Conservation (phyloP, 768 basidiomycete species). For the Phaeolepiota aurea region DNA sequence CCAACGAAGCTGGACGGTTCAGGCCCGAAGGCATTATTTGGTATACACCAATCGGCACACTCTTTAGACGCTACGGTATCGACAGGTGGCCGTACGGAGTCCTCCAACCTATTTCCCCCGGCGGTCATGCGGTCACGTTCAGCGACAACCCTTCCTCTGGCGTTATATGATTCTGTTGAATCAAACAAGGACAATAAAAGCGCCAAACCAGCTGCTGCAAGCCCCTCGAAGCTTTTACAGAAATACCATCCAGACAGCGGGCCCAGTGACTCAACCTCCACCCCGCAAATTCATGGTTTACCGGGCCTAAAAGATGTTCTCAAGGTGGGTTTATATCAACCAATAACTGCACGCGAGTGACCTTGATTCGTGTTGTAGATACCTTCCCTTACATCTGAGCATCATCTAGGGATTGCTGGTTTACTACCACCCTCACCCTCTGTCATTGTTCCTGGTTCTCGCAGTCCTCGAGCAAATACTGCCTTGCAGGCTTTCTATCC, state of each 20-base stretch:
- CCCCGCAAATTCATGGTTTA: not conserved
- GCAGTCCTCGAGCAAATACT: slow-evolving; percentile 19
- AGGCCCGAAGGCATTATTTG: not conserved
- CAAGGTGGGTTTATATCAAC: slow-evolving; percentile 35
- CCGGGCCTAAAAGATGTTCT: slow-evolving; percentile 60
- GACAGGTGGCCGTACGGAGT: slow-evolving; percentile 13
- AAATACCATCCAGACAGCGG: no score
- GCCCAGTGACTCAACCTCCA: no score
- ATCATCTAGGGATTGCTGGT: slow-evolving; percentile 60
- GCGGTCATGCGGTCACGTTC: slow-evolving; percentile 32
- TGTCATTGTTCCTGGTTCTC: slow-evolving; percentile 19
- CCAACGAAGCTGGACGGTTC: not conserved
- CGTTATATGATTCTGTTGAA: slow-evolving; percentile 1
- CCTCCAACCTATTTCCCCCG: slow-evolving; percentile 16
- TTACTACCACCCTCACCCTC: slow-evolving; percentile 71
- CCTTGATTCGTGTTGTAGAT: slow-evolving; percentile 30
- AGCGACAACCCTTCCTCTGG: slow-evolving; percentile 31
- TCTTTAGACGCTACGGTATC: slow-evolving; percentile 42
- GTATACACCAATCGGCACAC: slow-evolving; percentile 45
- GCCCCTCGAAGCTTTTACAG: no score
- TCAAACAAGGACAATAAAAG: not conserved
- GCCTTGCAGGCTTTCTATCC: slow-evolving; percentile 13
- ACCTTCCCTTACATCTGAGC: slow-evolving; percentile 59
- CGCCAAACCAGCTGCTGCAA: no score
- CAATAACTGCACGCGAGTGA: not conserved